Base-by-base conservation (phyloP, 1,284 basidiomycete genomes). In the Schizophyllum amplum region DNA sequence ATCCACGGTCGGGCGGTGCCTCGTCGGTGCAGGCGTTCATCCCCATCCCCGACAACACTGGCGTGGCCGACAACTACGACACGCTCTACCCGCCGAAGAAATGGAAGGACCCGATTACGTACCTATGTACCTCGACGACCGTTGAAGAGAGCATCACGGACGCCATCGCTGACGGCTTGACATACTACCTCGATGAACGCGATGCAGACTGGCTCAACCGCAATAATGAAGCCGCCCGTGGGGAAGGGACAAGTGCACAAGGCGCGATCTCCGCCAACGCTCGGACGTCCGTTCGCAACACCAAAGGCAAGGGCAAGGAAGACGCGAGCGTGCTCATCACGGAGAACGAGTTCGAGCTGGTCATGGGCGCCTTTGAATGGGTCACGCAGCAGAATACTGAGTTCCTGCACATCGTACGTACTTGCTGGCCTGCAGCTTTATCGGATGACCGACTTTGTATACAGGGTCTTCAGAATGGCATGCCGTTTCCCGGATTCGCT, bases 121-220 rank as follows among this genome's bases (percentile, higher is more conserved):
- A 93, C 70, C 80, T 98, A 57, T 84, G 87, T 58, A 92, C 86
- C 52, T 94, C 92, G 6, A 85, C 92, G 66, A 94, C 92, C 4
- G 85, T 92, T 60, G 96, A 99, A 67, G 94, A 98, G 65, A 73
- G 79, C 21, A 72, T 79, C 57, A 69, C 69, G 11, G 77, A 73
- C 60, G 81, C 80, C 15, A 78, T 91, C 59, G 71, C 79, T 46
- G 78, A 82, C 64, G 85, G 84, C 1, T 92, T 87, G 68, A 82
- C 85, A 5, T 98, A 99, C 70, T 91, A 86, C 64, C 91, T 98
- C 88, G 97, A 99, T 67, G 97, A 99, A 70, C 87, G 91, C 33
- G 97, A 99, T 73, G 84, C 89, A 63, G 87, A 90, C 57, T 99
- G 96, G 95, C 81, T 99, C 48, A 86, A 90, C 60, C 88, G 86